Evolutionary conservation across 305 asterid species (phyloP).

Genomic region (Rubia tinctorum): DNA sequence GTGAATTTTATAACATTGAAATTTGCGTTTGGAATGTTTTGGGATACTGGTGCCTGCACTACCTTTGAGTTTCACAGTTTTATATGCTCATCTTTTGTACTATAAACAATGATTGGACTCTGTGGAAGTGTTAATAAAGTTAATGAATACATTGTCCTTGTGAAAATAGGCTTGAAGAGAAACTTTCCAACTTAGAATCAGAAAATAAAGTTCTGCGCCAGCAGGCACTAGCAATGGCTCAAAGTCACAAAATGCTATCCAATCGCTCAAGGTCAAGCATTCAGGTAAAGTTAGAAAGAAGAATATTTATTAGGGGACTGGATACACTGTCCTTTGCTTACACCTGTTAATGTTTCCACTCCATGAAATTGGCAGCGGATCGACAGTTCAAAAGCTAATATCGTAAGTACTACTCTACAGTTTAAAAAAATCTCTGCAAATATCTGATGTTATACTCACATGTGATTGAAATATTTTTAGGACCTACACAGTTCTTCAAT

Average conservation of each 20-base stretch:
- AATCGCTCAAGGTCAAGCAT: constrained; percentile 83
- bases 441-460: not conserved
- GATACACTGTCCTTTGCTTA: constrained; percentile 26
- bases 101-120: constrained; percentile 12
- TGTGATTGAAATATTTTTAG: constrained; percentile 35
- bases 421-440: not conserved
- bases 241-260: constrained; percentile 68
- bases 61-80: not conserved
- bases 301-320: constrained; percentile 19
- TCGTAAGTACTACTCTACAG: constrained; percentile 48
- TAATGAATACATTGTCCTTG: constrained; percentile 31
- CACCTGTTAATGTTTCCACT: constrained; percentile 20
- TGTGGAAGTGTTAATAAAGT: constrained; percentile 13
- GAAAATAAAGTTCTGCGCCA: constrained; percentile 98
- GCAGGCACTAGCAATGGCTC: constrained; percentile 98
- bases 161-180: constrained; percentile 79
- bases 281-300: constrained; percentile 53
- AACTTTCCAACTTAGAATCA: constrained; percentile 82
- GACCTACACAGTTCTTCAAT: constrained; percentile 85
- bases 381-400: constrained; percentile 57
- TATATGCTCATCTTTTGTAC: constrained; percentile 8
- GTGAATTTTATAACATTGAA: not conserved
- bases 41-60: not conserved
- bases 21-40: not conserved
- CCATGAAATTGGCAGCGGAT: constrained; percentile 50